Base-by-base conservation (phyloP, 805 yeast genomes). In the Jamesozyma rosinii region DNA sequence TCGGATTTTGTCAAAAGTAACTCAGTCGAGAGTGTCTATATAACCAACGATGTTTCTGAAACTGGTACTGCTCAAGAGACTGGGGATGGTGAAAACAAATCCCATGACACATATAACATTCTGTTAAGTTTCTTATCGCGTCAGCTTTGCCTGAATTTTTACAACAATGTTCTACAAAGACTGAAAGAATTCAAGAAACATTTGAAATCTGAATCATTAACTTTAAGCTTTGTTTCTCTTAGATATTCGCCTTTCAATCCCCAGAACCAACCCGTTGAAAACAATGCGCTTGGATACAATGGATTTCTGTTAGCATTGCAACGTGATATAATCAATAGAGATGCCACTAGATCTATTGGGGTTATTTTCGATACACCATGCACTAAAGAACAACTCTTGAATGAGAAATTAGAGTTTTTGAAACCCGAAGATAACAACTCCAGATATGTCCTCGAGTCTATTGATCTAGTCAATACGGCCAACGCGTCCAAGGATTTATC, bases 21-120 rank as follows among this genome's bases (percentile, higher is more conserved):
- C 3, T 83, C 85, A 0, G 69, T 81, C 30, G 88, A 81, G 57
- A 75, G 74, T 51, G 69, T 77, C 47, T 69, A 71, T 43, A 55
- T 75, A 44, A 46, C 55, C 17, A 11, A 24, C 29, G 11, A 24
- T 24, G 11, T 8, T 8, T 11, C 6, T 8, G 11, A 24, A 8
- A 24, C 29, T 24, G 15, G 11, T 9, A 36, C 4, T n/a, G 4
- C 29, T 11, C 21, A 6, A 19, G 14, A 20, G 6, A 38, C 6
- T 13, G 6, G 35, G 14, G 18, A 41, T 2, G 72, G 65, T 4
- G 75, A 65, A n/a, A 66, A 54, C 20, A 67, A 55, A 14, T 68
- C 63, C 17, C 53, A 44, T 13, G 66, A 64, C 6, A 67, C 63
- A 20, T 64, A 65, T 39, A 67, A 60, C 13, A 47, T 57, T 30